Evolutionary conservation across 2,329 filamentous ascomycete genomes (phyloP).

Genomic region (Aspergillus persii): DNA sequence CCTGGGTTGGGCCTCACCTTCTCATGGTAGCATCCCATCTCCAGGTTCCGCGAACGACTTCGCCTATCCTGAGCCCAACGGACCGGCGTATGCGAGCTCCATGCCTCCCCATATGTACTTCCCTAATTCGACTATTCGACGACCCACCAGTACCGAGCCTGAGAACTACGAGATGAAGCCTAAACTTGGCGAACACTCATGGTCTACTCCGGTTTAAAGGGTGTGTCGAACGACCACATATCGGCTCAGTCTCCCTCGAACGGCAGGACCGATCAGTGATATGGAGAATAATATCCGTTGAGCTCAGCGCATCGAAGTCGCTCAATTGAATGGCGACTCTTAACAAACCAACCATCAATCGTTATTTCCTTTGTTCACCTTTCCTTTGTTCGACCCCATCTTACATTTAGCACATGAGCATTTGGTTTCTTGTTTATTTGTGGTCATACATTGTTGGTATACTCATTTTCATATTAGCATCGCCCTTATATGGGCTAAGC

Average conservation of each 20-base stretch:
- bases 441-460: conserved; percentile 16
- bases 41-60: conserved; percentile 72
- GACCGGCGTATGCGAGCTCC: conserved; percentile 48
- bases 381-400: conserved; percentile 25
- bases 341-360: not conserved
- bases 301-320: not conserved
- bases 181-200: conserved; percentile 34
- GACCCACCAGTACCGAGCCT: conserved; percentile 73
- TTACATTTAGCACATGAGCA: conserved; percentile 18
- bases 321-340: not conserved
- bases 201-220: conserved; percentile 36
- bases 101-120: conserved; percentile 69
- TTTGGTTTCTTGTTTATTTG: conserved; percentile 11
- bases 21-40: conserved; percentile 69
- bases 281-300: not conserved
- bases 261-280: conserved; percentile 12
- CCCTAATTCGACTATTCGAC: conserved; percentile 63
- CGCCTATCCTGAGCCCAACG: conserved; percentile 72
- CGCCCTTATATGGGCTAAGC: conserved; percentile 18
- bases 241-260: not conserved
- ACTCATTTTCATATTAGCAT: conserved; percentile 21
- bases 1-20: conserved; percentile 83
- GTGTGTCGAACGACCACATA: not conserved
- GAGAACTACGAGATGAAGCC: conserved; percentile 64
- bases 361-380: conserved; percentile 18